phyloP scores from a whole-genome alignment of 2,329 filamentous ascomycete genomes.

The Xylariaceae sp. region DNA sequence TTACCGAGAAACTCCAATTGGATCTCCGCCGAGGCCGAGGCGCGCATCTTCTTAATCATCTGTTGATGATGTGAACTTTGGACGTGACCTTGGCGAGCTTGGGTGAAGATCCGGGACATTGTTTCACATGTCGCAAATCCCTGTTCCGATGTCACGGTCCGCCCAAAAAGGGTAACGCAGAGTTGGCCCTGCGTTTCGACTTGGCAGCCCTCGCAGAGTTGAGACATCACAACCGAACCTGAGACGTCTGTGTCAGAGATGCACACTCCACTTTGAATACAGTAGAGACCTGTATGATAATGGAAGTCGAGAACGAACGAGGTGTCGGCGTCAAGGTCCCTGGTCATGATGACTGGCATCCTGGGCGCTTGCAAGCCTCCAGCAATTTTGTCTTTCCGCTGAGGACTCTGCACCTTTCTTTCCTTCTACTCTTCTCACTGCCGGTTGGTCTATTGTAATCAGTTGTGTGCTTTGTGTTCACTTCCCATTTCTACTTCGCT shows the following conservation, averaged over 20 bases:
- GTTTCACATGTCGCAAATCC: constrained; percentile 10
- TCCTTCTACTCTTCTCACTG: constrained; percentile 3
- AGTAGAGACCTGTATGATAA: background rate
- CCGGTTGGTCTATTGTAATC: constrained; percentile 6
- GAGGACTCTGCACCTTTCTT: background rate
- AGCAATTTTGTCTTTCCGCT: background rate
- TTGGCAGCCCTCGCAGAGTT: constrained; percentile 18
- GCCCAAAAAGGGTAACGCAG: constrained; percentile 17
- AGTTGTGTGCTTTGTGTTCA: constrained; percentile 2
- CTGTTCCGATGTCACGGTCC: constrained; percentile 2
- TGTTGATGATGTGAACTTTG: background rate
- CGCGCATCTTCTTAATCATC: background rate
- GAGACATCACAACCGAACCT: constrained; percentile 19
- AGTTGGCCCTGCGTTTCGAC: constrained; percentile 12
- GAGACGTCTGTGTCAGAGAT: constrained; percentile 21
- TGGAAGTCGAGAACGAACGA: too few relatives aligned
- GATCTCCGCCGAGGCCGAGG: constrained; percentile 1
- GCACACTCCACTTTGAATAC: constrained; percentile 7
- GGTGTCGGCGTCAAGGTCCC: too few relatives aligned
- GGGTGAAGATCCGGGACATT: background rate
- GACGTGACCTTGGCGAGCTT: background rate
- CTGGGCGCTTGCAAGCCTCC: background rate
- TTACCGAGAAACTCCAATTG: too few relatives aligned
- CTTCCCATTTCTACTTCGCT: background rate
- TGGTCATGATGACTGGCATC: background rate